Evolutionary conservation across 306 rosid genomes (phyloP), one percentile per base, ranked within the genome.

Genomic region (Biancaea sappan): DNA sequence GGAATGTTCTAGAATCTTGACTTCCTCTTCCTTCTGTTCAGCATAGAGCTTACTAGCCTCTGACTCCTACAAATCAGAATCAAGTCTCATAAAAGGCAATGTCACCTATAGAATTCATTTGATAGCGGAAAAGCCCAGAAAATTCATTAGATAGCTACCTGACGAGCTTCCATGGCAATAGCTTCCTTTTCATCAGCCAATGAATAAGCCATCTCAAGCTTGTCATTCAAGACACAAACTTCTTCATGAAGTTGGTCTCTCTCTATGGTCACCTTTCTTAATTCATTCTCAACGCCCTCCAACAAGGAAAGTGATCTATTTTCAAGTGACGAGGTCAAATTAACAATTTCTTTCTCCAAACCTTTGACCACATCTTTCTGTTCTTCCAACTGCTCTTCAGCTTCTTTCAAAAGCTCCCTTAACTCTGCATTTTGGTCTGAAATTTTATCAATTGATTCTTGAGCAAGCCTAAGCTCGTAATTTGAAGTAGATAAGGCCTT

Each of bases 1-100:
- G 70, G 98, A 94, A 78, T 53, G 84, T 79, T 94, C 98, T 81
- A 94, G 85, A 79, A 94, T 91, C 83, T 84, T 90, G 64, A 91
- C 97, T 75, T 94, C 98, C 87, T 91, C 97, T 81, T 91, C 96
- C 89, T 91, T 94, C 72, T 94, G 88, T 77, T 91, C 93, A 16
- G 98, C 95, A 67, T 84, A 87, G 72, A 85, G 68, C 84, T 94
- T 94, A 77, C 94, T 82, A 54, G 92, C 89, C 84, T 87, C 92
- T 11, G 97, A 87, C 76, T 85, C 97, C 98, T 94, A 71, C 31
- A 80, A 52, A 79, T 44, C 70, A 69, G 29, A 74, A 70, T 73
- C 71, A 35, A 77, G 71, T 57, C 71, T 60, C 76, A 72, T 19
- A 18, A 51, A 75, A 72, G 37, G 64, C 22, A 34, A 59, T 79